phyloP scores from a whole-genome alignment of 2,329 filamentous ascomycete species.

The Beauveria pseudobassiana region DNA sequence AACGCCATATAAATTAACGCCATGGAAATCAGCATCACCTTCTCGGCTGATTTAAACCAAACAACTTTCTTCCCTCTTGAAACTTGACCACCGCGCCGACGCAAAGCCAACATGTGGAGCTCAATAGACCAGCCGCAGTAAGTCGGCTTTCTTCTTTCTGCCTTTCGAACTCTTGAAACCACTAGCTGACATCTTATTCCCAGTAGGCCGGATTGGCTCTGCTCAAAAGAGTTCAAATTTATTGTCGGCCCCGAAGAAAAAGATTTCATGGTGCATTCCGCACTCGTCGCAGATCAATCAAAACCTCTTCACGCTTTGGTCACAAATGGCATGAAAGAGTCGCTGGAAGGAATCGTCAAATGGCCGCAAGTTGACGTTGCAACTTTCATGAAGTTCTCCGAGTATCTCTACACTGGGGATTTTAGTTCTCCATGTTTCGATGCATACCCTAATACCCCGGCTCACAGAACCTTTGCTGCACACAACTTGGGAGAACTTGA shows the following conservation, averaged over 20 bases:
- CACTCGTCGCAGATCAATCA: not conserved
- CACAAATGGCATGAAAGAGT: not conserved
- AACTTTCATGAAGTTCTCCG: not conserved
- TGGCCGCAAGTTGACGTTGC: not conserved
- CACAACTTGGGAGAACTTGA: not conserved
- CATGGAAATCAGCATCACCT: too few relatives aligned
- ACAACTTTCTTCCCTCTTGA: too few relatives aligned
- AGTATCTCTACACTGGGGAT: not conserved
- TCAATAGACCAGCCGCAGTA: too few relatives aligned
- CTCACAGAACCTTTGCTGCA: not conserved
- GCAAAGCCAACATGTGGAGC: too few relatives aligned
- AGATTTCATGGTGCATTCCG: not conserved
- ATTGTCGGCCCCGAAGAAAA: not conserved
- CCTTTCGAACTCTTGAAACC: too few relatives aligned
- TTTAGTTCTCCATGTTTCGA: not conserved
- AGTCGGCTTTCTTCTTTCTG: too few relatives aligned
- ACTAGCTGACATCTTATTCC: too few relatives aligned
- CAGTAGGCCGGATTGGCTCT: not conserved
- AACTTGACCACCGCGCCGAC: too few relatives aligned
- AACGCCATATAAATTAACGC: too few relatives aligned
- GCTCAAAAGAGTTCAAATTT: not conserved
- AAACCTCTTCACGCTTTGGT: not conserved
- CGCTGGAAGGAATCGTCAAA: not conserved
- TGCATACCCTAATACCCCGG: too few relatives aligned
- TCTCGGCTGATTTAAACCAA: too few relatives aligned